Evolutionary conservation across 441 rosid species (phyloP).

Genomic region (Jatropha podagrica): DNA sequence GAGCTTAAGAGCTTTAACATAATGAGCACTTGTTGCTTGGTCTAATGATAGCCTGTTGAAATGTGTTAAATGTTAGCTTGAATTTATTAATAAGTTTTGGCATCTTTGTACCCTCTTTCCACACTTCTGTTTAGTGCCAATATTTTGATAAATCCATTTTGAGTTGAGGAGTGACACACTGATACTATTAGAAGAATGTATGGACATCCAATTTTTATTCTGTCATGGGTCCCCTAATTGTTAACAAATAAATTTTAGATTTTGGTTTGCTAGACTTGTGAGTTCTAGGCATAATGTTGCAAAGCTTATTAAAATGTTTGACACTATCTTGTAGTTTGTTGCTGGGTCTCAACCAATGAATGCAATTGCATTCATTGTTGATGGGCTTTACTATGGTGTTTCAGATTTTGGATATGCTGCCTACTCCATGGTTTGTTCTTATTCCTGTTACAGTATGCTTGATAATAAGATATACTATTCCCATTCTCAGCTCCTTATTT

Average conservation of each 20-base stretch:
- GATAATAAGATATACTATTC: background rate
- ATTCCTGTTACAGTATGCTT: constrained; percentile 9
- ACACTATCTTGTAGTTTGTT: constrained; percentile 64
- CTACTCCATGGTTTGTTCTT: constrained; percentile 68
- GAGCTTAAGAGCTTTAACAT: background rate
- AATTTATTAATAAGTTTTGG: background rate
- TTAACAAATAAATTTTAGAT: background rate
- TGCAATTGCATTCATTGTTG: constrained; percentile 86
- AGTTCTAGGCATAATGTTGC: constrained; percentile 3
- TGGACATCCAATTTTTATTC: background rate
- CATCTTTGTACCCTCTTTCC: background rate
- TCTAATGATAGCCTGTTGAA: background rate
- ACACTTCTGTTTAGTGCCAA: background rate
- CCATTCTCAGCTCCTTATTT: constrained; percentile 22
- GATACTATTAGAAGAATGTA: background rate
- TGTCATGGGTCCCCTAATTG: background rate
- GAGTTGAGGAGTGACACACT: background rate
- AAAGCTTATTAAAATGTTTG: constrained; percentile 12
- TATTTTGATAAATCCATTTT: background rate
- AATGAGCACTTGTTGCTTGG: background rate
- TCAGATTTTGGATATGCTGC: constrained; percentile 94
- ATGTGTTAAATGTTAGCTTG: background rate
- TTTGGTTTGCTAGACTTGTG: background rate
- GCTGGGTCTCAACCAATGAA: constrained; percentile 96
- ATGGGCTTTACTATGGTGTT: constrained; percentile 93